These are phyloP conservation scores for Penicillium sp. DNA, from an alignment of 2,329 filamentous ascomycete species.

Conservation along the genomic window DNA sequence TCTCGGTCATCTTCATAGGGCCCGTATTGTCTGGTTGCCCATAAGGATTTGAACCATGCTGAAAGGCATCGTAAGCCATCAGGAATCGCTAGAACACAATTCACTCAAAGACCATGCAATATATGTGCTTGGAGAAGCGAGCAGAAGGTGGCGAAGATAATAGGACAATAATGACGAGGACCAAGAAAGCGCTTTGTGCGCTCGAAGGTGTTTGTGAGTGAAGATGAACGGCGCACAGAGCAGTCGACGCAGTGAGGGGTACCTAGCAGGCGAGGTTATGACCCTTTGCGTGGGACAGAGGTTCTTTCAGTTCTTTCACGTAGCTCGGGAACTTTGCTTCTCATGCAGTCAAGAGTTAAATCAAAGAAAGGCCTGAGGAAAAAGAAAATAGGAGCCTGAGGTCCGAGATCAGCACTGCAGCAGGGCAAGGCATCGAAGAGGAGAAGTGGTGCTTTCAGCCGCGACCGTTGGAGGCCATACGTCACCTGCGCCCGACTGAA, in stretches of 20 bases:
- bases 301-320: neutral
- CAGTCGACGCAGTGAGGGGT: slow-evolving; percentile 11
- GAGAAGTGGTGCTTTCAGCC: slow-evolving; percentile 16
- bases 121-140: neutral
- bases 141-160: neutral
- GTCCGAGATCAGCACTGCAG: slow-evolving; percentile 7
- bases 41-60: slow-evolving; percentile 35
- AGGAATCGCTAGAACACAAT: slow-evolving; percentile 12
- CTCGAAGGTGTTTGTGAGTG: slow-evolving; percentile 10
- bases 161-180: slow-evolving; percentile 7
- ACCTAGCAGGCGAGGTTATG: neutral
- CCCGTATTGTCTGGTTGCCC: slow-evolving; percentile 33
- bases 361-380: slow-evolving; percentile 2
- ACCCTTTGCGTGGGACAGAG: slow-evolving; percentile 5
- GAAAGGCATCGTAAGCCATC: slow-evolving; percentile 53
- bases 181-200: slow-evolving; percentile 12
- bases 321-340: neutral
- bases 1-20: slow-evolving; percentile 28
- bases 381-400: neutral
- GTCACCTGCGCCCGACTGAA: slow-evolving; percentile 15
- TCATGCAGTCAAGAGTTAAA: neutral
- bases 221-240: slow-evolving; percentile 8
- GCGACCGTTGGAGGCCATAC: slow-evolving; percentile 16
- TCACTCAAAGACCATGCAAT: slow-evolving; percentile 8
- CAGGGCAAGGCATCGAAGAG: neutral